These are phyloP conservation scores for Pleurozium schreberi DNA, from an alignment of 225 moss, liverwort and hornwort genomes.

Conservation along the genomic window DNA sequence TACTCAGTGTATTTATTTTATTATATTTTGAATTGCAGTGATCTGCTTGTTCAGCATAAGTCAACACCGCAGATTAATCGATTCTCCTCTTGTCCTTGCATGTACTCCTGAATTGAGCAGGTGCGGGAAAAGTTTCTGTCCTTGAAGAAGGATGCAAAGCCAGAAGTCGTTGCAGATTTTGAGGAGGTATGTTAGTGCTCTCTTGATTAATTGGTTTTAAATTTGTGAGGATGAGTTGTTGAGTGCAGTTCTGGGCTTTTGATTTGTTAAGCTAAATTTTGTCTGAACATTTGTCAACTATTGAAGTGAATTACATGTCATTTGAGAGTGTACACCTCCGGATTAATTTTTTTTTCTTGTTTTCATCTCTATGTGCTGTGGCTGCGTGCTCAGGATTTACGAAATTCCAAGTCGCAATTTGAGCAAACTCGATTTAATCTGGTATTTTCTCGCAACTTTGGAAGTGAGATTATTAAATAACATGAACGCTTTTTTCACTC, in stretches of 20 bases:
- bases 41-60: not conserved
- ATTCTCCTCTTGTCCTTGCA: not conserved
- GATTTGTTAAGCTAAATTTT: not conserved
- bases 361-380: not conserved
- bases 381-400: slow-evolving; percentile 47
- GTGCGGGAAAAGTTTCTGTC: slow-evolving; percentile 83
- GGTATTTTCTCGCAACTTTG: slow-evolving; percentile 15
- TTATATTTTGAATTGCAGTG: not conserved
- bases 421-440: slow-evolving; percentile 91
- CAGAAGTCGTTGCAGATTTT: slow-evolving; percentile 69
- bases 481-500: not conserved
- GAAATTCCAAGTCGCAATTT: slow-evolving; percentile 74
- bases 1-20: not conserved
- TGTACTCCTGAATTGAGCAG: slow-evolving; percentile 7
- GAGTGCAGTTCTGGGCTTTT: not conserved
- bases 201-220: not conserved
- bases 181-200: slow-evolving; percentile 47
- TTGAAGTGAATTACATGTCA: not conserved
- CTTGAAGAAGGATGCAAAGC: slow-evolving; percentile 81
- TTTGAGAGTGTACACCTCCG: not conserved
- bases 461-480: not conserved
- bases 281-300: not conserved
- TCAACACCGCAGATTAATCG: not conserved
- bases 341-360: not conserved
- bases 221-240: not conserved